Evolutionary conservation across 2,329 filamentous ascomycete genomes (phyloP).

Genomic region (Whalleya microplaca): DNA sequence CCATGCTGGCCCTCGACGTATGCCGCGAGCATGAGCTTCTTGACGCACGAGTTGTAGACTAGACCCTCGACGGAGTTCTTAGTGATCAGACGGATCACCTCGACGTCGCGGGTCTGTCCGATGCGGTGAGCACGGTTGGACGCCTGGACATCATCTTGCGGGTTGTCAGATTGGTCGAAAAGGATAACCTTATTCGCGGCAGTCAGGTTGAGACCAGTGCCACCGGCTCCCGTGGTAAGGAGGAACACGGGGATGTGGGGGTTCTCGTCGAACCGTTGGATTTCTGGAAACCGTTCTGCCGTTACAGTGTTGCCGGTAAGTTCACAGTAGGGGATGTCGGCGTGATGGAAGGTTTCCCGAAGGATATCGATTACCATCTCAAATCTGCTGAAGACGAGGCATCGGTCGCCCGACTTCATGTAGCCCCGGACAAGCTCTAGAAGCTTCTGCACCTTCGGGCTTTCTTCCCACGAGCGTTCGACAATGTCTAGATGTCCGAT

Average conservation of each 20-base stretch:
- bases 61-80: constrained; percentile 87
- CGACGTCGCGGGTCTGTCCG: constrained; percentile 87
- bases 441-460: constrained; percentile 85
- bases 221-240: constrained; percentile 89
- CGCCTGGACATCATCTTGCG: constrained; percentile 96
- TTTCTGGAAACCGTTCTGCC: constrained; percentile 79
- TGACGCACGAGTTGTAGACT: constrained; percentile 87
- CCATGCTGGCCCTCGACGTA: constrained; percentile 61
- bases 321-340: constrained; percentile 78
- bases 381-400: constrained; percentile 92
- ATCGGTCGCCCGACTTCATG: constrained; percentile 79
- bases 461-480: constrained; percentile 57
- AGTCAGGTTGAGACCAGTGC: constrained; percentile 95
- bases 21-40: constrained; percentile 84
- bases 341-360: constrained; percentile 75
- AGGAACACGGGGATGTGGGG: constrained; percentile 84
- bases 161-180: constrained; percentile 96
- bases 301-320: constrained; percentile 86
- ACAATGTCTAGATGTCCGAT: constrained; percentile 58
- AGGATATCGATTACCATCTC: constrained; percentile 90
- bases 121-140: constrained; percentile 96
- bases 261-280: constrained; percentile 83
- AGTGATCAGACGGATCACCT: constrained; percentile 84
- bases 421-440: constrained; percentile 74
- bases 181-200: constrained; percentile 97